Evolutionary conservation across 768 basidiomycete genomes (phyloP).

Genomic region (Gymnopilus dilepis): DNA sequence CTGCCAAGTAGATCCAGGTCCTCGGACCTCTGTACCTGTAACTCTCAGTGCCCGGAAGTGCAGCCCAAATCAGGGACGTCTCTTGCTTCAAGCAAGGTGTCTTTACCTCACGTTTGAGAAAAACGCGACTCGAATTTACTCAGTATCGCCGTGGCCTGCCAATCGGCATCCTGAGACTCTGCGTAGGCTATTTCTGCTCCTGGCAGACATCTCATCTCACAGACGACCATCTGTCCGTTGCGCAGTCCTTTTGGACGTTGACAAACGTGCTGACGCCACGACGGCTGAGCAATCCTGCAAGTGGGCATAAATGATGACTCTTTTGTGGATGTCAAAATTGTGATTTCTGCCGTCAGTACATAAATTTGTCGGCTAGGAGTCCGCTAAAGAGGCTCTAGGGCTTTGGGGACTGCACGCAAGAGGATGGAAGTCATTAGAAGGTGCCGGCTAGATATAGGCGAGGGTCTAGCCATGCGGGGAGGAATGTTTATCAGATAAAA

Average conservation of each 20-base stretch:
- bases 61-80: neutral
- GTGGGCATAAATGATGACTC: neutral
- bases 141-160: neutral
- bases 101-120: neutral
- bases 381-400: no score
- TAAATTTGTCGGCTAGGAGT: neutral
- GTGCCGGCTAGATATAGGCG: neutral
- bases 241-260: neutral
- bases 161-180: neutral
- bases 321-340: neutral
- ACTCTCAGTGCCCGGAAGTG: neutral
- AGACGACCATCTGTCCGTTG: neutral
- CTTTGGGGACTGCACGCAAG: no score
- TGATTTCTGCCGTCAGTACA: neutral
- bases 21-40: no score
- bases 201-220: neutral
- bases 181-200: neutral
- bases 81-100: neutral
- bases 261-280: slow-evolving; percentile 1
- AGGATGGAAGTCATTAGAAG: no score
- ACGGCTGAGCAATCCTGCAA: neutral
- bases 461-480: neutral
- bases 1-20: neutral
- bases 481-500: slow-evolving; percentile 13
- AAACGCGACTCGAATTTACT: no score